Evolutionary conservation across 805 yeast genomes (phyloP).

Genomic region (Candida loeiensis): DNA sequence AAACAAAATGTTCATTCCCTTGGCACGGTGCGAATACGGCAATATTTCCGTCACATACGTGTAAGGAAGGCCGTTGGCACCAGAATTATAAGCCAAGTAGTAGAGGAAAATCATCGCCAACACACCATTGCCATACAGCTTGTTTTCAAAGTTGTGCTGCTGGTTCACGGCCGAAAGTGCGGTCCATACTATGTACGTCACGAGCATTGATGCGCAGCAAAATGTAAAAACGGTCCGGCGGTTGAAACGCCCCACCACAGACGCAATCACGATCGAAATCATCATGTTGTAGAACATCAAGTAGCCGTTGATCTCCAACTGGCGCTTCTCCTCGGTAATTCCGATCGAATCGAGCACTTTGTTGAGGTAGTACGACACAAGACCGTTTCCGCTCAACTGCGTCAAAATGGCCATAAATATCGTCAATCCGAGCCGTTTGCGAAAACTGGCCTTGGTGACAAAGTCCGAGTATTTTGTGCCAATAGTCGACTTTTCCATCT

Average conservation of each 20-base stretch:
- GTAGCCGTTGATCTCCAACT: slow-evolving; percentile 50
- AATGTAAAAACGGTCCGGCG: slow-evolving; percentile 36
- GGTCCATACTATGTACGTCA: slow-evolving; percentile 43
- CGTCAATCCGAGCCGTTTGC: slow-evolving; percentile 39
- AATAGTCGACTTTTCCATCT: slow-evolving; percentile 35
- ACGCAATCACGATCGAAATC: slow-evolving; percentile 21
- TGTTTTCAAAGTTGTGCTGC: slow-evolving; percentile 38
- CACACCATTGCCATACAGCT: slow-evolving; percentile 42
- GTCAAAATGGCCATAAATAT: slow-evolving; percentile 30
- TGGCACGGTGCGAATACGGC: slow-evolving; percentile 39
- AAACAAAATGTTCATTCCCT: slow-evolving; percentile 34
- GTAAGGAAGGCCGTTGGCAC: slow-evolving; percentile 44
- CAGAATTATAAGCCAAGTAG: slow-evolving; percentile 40
- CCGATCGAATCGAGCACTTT: slow-evolving; percentile 53
- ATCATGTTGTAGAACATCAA: slow-evolving; percentile 47
- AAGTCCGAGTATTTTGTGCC: slow-evolving; percentile 37
- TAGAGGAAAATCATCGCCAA: slow-evolving; percentile 50
- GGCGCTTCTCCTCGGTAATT: slow-evolving; percentile 41
- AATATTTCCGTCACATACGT: slow-evolving; percentile 44
- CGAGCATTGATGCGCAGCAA: slow-evolving; percentile 34
- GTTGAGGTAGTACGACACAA: slow-evolving; percentile 49
- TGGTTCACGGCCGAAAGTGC: slow-evolving; percentile 43
- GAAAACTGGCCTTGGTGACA: slow-evolving; percentile 33
- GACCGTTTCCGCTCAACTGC: slow-evolving; percentile 52
- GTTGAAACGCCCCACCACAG: slow-evolving; percentile 19